These are phyloP conservation scores for Spathaspora passalidarum DNA, from an alignment of 805 yeast genomes.

Conservation along the genomic window DNA sequence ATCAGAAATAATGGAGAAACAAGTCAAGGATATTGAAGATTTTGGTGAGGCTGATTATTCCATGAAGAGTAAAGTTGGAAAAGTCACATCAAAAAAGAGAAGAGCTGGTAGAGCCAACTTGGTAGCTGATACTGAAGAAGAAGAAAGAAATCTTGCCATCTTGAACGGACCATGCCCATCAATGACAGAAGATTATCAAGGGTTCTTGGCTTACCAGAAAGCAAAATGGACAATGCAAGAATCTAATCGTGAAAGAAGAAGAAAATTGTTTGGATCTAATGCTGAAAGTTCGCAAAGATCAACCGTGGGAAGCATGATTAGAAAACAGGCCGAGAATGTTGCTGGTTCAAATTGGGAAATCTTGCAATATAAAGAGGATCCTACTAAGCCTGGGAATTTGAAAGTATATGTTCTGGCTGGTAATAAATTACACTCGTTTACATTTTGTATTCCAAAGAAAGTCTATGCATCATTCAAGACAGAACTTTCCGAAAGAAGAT, in stretches of 20 bases:
- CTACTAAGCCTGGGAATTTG: slow-evolving; percentile 65
- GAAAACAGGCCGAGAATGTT: slow-evolving; percentile 74
- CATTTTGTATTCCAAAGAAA: slow-evolving; percentile 70
- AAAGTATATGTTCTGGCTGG: slow-evolving; percentile 68
- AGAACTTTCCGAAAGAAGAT: slow-evolving; percentile 34
- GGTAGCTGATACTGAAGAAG: slow-evolving; percentile 37
- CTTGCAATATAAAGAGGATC: slow-evolving; percentile 61
- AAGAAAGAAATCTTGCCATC: slow-evolving; percentile 47
- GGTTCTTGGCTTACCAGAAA: slow-evolving; percentile 72
- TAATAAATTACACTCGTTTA: slow-evolving; percentile 69
- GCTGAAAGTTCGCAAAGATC: slow-evolving; percentile 52
- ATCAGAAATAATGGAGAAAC: slow-evolving; percentile 35
- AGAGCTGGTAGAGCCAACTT: slow-evolving; percentile 19
- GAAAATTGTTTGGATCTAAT: slow-evolving; percentile 72
- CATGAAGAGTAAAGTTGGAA: slow-evolving; percentile 37
- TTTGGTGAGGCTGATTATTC: slow-evolving; percentile 40
- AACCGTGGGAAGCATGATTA: slow-evolving; percentile 64
- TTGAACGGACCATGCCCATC: slow-evolving; percentile 59
- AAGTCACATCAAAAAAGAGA: slow-evolving; percentile 49
- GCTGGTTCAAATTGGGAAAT: slow-evolving; percentile 85
- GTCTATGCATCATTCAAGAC: slow-evolving; percentile 66
- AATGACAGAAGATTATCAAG: slow-evolving; percentile 62
- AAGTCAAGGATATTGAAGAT: slow-evolving; percentile 72
- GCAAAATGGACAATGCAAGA: slow-evolving; percentile 82
- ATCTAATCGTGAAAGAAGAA: slow-evolving; percentile 68